Evolutionary conservation across 2,329 filamentous ascomycete genomes (phyloP).

Genomic region (Alternaria infectoria): DNA sequence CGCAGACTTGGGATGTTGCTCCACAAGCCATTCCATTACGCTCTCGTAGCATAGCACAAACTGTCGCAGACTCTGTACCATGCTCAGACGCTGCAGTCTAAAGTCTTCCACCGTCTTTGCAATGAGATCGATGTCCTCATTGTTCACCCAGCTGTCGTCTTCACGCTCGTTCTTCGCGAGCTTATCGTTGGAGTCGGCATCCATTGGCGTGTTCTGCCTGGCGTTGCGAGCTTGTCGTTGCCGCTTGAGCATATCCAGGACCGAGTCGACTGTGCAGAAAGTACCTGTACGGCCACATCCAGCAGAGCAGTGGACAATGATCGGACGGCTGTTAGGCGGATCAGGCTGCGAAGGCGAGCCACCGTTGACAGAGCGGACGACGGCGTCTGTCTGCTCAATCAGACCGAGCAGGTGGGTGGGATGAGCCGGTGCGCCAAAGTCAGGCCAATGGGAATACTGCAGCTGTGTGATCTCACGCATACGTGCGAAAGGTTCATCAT

Average conservation of each 20-base stretch:
- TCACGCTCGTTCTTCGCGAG: constrained; percentile 33
- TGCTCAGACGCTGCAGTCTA: constrained; percentile 83
- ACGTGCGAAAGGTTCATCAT: constrained; percentile 77
- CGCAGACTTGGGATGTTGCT: constrained; percentile 49
- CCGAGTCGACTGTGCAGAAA: constrained; percentile 95
- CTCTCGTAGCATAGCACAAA: constrained; percentile 98
- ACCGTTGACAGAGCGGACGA: constrained; percentile 58
- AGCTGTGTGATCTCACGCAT: constrained; percentile 93
- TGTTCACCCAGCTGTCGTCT: constrained; percentile 70
- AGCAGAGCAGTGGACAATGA: constrained; percentile 93
- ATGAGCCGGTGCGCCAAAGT: constrained; percentile 91
- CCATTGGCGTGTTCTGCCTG: constrained; percentile 54
- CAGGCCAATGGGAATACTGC: constrained; percentile 95
- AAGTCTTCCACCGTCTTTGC: constrained; percentile 91
- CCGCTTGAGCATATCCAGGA: constrained; percentile 95
- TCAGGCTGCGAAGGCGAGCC: constrained; percentile 64
- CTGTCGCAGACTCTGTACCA: constrained; percentile 94
- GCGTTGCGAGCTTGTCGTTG: constrained; percentile 60
- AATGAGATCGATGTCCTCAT: constrained; percentile 78
- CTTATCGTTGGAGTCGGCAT: constrained; percentile 20
- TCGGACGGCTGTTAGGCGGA: constrained; percentile 64
- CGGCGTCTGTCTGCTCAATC: constrained; percentile 87
- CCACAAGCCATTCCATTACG: constrained; percentile 81
- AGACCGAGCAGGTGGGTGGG: constrained; percentile 84
- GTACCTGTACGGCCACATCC: constrained; percentile 95